Evolutionary conservation across 345 rosid genomes (phyloP).

Genomic region (Salix caprea): DNA sequence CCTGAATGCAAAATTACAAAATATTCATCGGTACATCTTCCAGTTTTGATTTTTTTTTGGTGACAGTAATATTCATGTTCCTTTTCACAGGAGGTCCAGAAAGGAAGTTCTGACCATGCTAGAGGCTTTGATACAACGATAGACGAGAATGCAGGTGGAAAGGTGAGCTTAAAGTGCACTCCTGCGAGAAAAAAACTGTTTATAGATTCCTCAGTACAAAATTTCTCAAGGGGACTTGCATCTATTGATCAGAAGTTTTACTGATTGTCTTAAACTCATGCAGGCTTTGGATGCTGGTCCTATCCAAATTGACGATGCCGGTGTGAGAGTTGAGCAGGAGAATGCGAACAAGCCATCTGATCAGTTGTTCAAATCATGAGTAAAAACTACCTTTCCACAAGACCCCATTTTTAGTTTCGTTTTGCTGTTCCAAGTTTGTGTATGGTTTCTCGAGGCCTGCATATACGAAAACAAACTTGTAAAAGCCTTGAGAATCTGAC

Average conservation of each 20-base stretch:
- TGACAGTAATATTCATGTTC: neutral
- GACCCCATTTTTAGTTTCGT: too few relatives aligned
- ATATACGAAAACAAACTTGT: neutral
- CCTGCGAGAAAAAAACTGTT: neutral
- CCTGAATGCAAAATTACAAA: neutral
- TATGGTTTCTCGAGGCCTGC: neutral
- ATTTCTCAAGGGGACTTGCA: neutral
- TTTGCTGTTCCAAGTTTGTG: neutral
- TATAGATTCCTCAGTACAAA: neutral
- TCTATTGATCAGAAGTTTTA: neutral
- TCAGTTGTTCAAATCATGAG: conserved; percentile 43
- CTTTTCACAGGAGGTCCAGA: conserved; percentile 49
- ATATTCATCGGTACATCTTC: neutral
- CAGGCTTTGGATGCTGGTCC: conserved; percentile 51
- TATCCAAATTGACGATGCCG: conserved; percentile 59
- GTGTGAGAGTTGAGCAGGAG: conserved; percentile 64
- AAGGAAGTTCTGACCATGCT: conserved; percentile 44
- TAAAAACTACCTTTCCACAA: neutral
- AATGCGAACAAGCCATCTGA: conserved; percentile 47
- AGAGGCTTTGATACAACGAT: conserved; percentile 45
- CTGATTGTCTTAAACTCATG: conserved; percentile 12
- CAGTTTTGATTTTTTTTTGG: neutral
- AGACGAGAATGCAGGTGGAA: conserved; percentile 50
- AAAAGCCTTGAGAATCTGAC: neutral
- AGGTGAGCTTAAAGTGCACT: conserved; percentile 33